Conservation (phyloP, 2,329 filamentous ascomycete species). For the Colletotrichum sidae region DNA sequence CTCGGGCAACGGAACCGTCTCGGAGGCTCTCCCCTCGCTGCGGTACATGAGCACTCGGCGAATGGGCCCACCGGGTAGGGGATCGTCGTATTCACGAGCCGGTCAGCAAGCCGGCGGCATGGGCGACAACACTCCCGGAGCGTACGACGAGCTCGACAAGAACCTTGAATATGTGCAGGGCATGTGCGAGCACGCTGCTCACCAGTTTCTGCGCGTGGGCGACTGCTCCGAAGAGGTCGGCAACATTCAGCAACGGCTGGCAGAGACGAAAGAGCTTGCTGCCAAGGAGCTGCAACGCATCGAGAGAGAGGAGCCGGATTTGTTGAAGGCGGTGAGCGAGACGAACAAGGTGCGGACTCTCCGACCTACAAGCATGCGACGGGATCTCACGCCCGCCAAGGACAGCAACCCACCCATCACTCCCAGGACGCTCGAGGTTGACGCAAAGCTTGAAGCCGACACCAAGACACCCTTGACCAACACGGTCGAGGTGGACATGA, state of each 20-base stretch:
- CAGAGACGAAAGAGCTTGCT: conserved; percentile 71
- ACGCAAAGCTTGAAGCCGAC: conserved; percentile 41
- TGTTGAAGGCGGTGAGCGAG: conserved; percentile 52
- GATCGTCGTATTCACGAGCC: conserved; percentile 32
- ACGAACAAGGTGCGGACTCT: conserved; percentile 59
- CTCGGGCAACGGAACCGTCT: conserved; percentile 25
- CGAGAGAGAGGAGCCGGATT: conserved; percentile 62
- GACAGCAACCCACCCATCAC: conserved; percentile 36
- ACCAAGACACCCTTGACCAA: conserved; percentile 29
- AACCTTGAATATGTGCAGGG: conserved; percentile 82
- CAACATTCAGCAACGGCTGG: conserved; percentile 74
- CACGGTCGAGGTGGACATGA: conserved; percentile 28
- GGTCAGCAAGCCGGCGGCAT: conserved; percentile 34
- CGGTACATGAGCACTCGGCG: conserved; percentile 54
- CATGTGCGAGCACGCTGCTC: conserved; percentile 87
- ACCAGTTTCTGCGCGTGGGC: conserved; percentile 89
- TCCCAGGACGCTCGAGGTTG: conserved; percentile 46
- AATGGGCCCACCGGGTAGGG: conserved; percentile 39
- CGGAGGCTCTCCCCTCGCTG: conserved; percentile 51
- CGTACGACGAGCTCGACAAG: conserved; percentile 82
- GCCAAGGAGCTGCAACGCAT: conserved; percentile 69
- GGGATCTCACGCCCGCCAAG: conserved; percentile 50
- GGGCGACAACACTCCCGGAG: conserved; percentile 50
- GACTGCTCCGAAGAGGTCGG: conserved; percentile 83
- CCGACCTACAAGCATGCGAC: conserved; percentile 65